Evolutionary conservation across 768 basidiomycete species (phyloP).

Genomic region (Mycena floridula): DNA sequence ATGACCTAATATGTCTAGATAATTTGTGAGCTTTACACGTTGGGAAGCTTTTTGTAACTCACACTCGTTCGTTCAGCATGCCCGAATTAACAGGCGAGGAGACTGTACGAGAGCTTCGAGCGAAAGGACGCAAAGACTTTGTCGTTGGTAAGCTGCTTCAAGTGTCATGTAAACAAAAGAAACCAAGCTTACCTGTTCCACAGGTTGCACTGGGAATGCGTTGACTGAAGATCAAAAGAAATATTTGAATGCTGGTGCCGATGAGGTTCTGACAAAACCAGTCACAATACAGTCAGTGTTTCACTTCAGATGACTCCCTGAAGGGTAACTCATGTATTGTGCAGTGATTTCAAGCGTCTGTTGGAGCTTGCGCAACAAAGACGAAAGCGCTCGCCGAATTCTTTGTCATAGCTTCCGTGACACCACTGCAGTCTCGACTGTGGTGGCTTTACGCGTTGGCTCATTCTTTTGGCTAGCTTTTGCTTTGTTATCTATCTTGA

Average conservation of each 20-base stretch:
- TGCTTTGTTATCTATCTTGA: no score
- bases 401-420: no score
- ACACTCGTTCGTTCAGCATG: no score
- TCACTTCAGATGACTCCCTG: neutral
- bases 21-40: no score
- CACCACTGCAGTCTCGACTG: no score
- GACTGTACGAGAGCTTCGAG: constrained; percentile 23
- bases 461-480: no score
- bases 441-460: no score
- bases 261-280: constrained; percentile 13
- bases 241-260: constrained; percentile 18
- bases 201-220: constrained; percentile 9
- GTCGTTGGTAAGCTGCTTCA: constrained; percentile 17
- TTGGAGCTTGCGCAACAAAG: constrained; percentile 11
- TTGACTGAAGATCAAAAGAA: constrained; percentile 24
- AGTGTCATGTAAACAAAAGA: neutral
- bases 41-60: no score
- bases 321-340: neutral
- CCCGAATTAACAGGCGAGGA: constrained; percentile 27
- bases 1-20: constrained; percentile 31
- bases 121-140: constrained; percentile 25
- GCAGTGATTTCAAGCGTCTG: constrained; percentile 11
- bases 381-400: no score
- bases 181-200: no score
- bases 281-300: neutral